These are phyloP conservation scores for Apiotrichum sp. DNA, from an alignment of 1,284 basidiomycete genomes.

Conservation along the genomic window DNA sequence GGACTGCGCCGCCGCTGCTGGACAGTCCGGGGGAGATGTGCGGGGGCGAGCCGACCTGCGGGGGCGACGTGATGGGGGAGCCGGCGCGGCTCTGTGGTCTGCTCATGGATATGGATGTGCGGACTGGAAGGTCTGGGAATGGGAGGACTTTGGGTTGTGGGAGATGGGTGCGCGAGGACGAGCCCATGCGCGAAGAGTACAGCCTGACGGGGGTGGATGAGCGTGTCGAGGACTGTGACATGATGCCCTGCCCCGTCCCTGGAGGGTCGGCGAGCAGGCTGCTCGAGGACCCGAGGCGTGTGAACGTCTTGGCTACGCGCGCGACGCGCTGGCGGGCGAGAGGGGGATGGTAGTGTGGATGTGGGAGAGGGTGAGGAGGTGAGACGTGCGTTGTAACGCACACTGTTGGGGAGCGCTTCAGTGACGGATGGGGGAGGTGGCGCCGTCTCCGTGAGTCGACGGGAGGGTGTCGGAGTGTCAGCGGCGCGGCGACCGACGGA, in stretches of 20 bases:
- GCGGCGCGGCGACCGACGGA: too few species aligned
- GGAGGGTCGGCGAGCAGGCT: background rate
- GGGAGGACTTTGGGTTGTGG: slow-evolving; percentile 20
- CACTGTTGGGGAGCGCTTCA: too few species aligned
- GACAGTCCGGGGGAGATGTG: background rate
- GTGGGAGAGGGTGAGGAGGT: too few species aligned
- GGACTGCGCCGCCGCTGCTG: too few species aligned
- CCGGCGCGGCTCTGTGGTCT: slow-evolving; percentile 2
- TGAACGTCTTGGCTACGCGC: background rate
- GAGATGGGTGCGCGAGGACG: slow-evolving; percentile 10
- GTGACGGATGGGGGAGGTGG: too few species aligned
- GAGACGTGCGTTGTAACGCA: too few species aligned
- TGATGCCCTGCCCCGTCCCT: background rate
- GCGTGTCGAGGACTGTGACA: slow-evolving; percentile 11
- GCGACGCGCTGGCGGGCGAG: too few species aligned
- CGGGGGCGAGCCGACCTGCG: background rate
- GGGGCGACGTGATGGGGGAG: slow-evolving; percentile 3
- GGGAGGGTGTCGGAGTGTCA: too few species aligned
- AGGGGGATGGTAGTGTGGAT: too few species aligned
- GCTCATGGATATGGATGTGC: slow-evolving; percentile 12
- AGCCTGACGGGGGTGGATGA: slow-evolving; percentile 17
- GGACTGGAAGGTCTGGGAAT: slow-evolving; percentile 16
- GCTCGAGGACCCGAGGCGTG: background rate
- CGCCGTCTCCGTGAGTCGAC: too few species aligned
- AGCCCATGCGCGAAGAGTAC: slow-evolving; percentile 10